Evolutionary conservation across 192 early-diverging fungal genomes (phyloP), one percentile per base, ranked within the genome.

Genomic region (Coemansia asiatica): DNA sequence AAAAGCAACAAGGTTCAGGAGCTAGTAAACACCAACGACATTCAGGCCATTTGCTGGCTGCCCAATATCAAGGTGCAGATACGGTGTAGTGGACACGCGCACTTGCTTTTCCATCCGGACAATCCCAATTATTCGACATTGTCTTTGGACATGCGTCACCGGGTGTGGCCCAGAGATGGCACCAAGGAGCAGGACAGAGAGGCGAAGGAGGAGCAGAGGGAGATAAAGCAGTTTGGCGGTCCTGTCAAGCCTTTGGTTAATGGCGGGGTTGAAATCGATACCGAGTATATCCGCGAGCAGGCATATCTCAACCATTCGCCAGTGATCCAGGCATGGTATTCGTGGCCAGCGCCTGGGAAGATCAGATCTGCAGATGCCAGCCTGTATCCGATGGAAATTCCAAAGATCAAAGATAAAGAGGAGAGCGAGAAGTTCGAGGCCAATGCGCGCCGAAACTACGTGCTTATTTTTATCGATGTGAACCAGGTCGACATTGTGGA

Each of bases 1-100:
- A 64, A 75, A 40, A 81, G 78, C 69, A 71, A 66, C 69, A 81
- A 81, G 36, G 72, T 81, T n/a, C 66, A 53, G 16, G 78, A 81
- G 22, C 69, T 81, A 12, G 60, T 69, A 1, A 54, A 61, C 50
- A 72, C 69, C 8, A 64, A 56, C 72, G 78, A 81, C 25, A 66
- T 75, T 19, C 78, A 81, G 36, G 46, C 75, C 8, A 61, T 68
- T n/a, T 68, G 47, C 58, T 81, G 73, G 69, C 53, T 81, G 27
- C 66, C 72, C 9, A 61, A 69, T 46, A 55, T 23, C 0, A 13
- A 69, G 38, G 61, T 75, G 53, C 78, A 81, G 63, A 65, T 81
- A 46, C 61, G 78, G 33, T 71, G 72, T 49, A 63, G 72, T 40
- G 78, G 78, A 9, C 66, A 72, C 22, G 71, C 78, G 26, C 72